Evolutionary conservation across 768 basidiomycete species (phyloP), one percentile per base, ranked within the genome.

Genomic region (Melanogaster broomeanus): DNA sequence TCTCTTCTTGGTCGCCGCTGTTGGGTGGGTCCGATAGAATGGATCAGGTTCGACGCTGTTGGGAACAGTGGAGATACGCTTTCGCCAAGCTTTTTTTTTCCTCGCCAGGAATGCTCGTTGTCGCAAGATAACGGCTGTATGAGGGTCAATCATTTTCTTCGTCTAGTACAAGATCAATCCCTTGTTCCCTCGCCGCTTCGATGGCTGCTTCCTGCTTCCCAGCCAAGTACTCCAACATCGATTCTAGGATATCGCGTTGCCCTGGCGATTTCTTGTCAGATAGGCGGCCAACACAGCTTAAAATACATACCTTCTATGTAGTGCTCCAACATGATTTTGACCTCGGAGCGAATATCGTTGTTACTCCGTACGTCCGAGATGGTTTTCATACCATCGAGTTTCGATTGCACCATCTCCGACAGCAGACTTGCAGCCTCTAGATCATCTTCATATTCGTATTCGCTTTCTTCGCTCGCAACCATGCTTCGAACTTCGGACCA

Each of bases 341-440:
- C 85, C 11, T 85, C 80, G 4, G 75, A 73, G 34, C 90, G 75
- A 38, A 83, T 61, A 3, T 18, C 45, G 27, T 48, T 58, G n/a
- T 50, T 50, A 4, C 42, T 51, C 6, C 56, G 48, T 11, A 66
- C 56, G 16, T 61, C 50, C 31, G 42, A 42, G 42, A 68, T 49
- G 24, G 59, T 60, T 15, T 85, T 84, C 15, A 90, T 72, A 3
- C 74, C 75, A 15, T 76, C 72, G 21, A 82, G 58, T 44, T 85
- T 64, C 18, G 66, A 60, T 48, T 77, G 67, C 4, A 84, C 70
- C 90, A 95, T 93, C 18, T 85, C 83, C 21, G 74, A 74, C 52
- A 97, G 63, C 58, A 77, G 70, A 6, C 77, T 81, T 9, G 88
- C 78, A 0, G 86, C 83, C 37, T 90, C 85, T 35, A 94, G 66